Evolutionary conservation across 1,139 yeast species (phyloP).

Genomic region (Debaryomycetaceae sp.): DNA sequence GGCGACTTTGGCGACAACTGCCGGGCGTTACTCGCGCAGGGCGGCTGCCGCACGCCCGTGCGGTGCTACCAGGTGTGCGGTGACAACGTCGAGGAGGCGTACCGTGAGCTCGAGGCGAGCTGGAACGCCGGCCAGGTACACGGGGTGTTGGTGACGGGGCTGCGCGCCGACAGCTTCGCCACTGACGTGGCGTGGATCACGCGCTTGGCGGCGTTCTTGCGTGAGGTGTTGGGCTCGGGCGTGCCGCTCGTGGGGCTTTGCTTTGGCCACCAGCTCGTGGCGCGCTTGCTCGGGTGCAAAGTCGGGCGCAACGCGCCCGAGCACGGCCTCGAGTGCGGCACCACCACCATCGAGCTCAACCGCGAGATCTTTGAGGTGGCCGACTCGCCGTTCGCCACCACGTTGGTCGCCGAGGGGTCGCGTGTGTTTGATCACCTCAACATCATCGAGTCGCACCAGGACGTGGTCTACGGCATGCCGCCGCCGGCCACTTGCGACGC

Average conservation of each 20-base stretch:
- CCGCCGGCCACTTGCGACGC: conserved; percentile 13
- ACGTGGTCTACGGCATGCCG: conserved; percentile 50
- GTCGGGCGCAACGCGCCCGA: conserved; percentile 49
- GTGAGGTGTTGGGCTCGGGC: conserved; percentile 19
- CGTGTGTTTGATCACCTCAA: conserved; percentile 22
- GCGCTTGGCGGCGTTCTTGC: conserved; percentile 41
- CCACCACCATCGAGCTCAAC: conserved; percentile 47
- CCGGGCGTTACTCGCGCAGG: conserved; percentile 20
- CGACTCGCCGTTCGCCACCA: conserved; percentile 26
- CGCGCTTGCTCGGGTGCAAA: conserved; percentile 57
- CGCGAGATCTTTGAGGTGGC: conserved; percentile 28
- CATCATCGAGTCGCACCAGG: conserved; percentile 68
- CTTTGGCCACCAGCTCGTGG: conserved; percentile 82
- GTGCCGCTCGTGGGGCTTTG: conserved; percentile 64
- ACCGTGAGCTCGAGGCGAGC: conserved; percentile 16
- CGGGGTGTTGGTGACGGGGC: conserved; percentile 62
- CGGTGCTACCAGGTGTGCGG: conserved; percentile 44
- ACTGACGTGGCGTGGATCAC: conserved; percentile 48
- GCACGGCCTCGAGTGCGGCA: conserved; percentile 73
- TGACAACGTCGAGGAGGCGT: conserved; percentile 15
- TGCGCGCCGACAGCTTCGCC: conserved; percentile 57
- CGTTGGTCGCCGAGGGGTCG: conserved; percentile 17
- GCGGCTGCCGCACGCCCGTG: conserved; percentile 13
- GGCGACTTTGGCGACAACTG: conserved; percentile 57
- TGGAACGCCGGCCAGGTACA: conserved; percentile 31